Evolutionary conservation across 23 red algal genomes (phyloP), one percentile per base, ranked within the genome.

Genomic region (Gracilaria gracilis): DNA sequence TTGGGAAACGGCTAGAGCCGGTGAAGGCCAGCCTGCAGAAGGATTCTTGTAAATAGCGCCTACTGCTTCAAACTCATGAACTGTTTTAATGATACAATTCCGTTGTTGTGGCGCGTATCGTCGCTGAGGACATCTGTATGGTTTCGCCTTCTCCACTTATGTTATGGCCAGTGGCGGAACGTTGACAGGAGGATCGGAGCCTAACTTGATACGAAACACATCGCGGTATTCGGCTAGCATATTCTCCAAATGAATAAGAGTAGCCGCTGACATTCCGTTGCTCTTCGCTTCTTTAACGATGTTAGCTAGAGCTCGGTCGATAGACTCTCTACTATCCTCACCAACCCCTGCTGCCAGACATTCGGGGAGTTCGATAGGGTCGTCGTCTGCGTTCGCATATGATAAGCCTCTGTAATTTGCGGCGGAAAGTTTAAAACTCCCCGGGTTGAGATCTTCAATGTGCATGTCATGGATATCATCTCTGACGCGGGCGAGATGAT

Each of bases 41-140:
- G 74, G 86, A 11, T 90, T 80, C 20, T 36, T 59, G 64, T 70
- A 81, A 23, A 90, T 55, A 7, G 74, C 72, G 46, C 72, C 72
- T 31, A 79, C 73, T 17, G 27, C 55, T 90, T 90, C 70, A 9
- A 81, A 48, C 23, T 79, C 23, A 5, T 31, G 11, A 27, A 90
- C 59, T 1, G 86, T 90, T 46, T 24, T 3, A 27, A 7, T 14
- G 40, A 90, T 67, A 24, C 64, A 90, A 12, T 39, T 73, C 11
- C 32, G 9, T 48, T 90, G 86, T 44, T 44, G 38, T 34, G 79
- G 79, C 3, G 51, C 51, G 50, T 57, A 62, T n/a, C 79, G 49
- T 7, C 79, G 37, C 29, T 83, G 49, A 1, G 49, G 48, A 21
- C 42, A 61, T 23, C 57, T 21, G 57, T 47, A 83, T 11, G 79